phyloP scores from a whole-genome alignment of 2,329 filamentous ascomycete species.

The Erysiphe pulchra region DNA sequence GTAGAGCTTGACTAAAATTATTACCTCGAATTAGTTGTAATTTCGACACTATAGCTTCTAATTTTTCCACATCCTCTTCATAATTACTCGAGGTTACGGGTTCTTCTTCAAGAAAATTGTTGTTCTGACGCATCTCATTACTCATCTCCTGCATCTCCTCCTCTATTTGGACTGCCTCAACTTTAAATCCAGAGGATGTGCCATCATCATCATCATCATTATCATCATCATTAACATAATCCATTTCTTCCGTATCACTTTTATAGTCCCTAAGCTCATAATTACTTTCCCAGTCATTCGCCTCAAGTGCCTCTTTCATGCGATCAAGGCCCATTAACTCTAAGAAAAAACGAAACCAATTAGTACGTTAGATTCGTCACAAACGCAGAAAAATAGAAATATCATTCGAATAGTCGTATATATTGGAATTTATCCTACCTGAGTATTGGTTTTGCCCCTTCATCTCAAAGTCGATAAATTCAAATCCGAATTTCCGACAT shows the following conservation, averaged over 20 bases:
- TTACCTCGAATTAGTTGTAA: slow-evolving; percentile 26
- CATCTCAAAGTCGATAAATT: slow-evolving; percentile 31
- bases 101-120: slow-evolving; percentile 2
- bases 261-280: slow-evolving; percentile 12
- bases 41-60: slow-evolving; percentile 38
- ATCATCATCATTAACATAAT: slow-evolving; percentile 15
- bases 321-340: slow-evolving; percentile 33
- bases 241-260: slow-evolving; percentile 8
- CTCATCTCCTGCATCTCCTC: slow-evolving; percentile 16
- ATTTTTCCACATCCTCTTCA: slow-evolving; percentile 24
- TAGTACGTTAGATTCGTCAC: no score
- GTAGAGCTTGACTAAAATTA: background rate
- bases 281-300: slow-evolving; percentile 33
- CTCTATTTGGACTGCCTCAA: slow-evolving; percentile 14
- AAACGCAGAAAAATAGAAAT: no score
- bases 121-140: slow-evolving; percentile 9
- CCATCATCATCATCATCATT: slow-evolving; percentile 12
- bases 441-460: slow-evolving; percentile 30
- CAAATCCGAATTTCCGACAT: slow-evolving; percentile 29
- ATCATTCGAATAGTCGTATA: background rate
- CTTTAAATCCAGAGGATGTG: slow-evolving; percentile 9
- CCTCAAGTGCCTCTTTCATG: slow-evolving; percentile 32
- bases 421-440: slow-evolving; percentile 17
- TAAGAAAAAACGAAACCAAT: slow-evolving; percentile 9
- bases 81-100: slow-evolving; percentile 9